phyloP scores from a whole-genome alignment of 202 grass and related monocot species.

The Carex arenaria region DNA sequence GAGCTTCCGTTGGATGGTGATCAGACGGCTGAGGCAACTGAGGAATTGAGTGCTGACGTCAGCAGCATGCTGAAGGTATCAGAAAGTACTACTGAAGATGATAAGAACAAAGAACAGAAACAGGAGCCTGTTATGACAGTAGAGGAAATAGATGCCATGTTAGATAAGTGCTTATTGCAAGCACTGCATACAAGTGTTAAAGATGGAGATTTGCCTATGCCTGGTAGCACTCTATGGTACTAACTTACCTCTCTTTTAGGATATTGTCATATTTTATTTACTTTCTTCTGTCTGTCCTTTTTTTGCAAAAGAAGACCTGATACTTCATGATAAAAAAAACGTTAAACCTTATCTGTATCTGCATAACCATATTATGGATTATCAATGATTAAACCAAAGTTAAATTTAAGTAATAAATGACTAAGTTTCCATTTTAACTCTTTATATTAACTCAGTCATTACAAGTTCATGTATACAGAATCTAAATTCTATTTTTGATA shows the following conservation, averaged over 20 bases:
- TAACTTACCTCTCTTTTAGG: slow-evolving; percentile 3
- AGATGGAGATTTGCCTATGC: slow-evolving; percentile 89
- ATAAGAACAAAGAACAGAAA: slow-evolving; percentile 44
- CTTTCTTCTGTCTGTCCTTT: slow-evolving; percentile 4
- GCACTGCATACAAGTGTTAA: slow-evolving; percentile 77
- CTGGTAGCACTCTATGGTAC: slow-evolving; percentile 87
- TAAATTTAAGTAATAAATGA: background rate
- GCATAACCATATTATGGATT: background rate
- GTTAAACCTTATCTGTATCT: background rate
- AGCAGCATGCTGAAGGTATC: slow-evolving; percentile 42
- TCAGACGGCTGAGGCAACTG: slow-evolving; percentile 25
- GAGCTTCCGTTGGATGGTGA: slow-evolving; percentile 21
- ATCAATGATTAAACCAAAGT: background rate
- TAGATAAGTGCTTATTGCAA: slow-evolving; percentile 91
- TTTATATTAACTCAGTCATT: background rate
- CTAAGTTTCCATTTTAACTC: background rate
- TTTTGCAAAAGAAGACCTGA: background rate
- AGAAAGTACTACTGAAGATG: slow-evolving; percentile 31
- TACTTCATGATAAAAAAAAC: background rate
- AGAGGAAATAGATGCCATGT: slow-evolving; percentile 83
- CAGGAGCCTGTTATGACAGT: slow-evolving; percentile 53
- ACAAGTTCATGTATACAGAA: background rate
- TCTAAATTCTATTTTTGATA: background rate
- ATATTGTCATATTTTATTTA: background rate
- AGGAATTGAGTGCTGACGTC: slow-evolving; percentile 46